Evolutionary conservation across 495 filamentous ascomycete genomes (phyloP).

Genomic region (Tuber umbilicatum): DNA sequence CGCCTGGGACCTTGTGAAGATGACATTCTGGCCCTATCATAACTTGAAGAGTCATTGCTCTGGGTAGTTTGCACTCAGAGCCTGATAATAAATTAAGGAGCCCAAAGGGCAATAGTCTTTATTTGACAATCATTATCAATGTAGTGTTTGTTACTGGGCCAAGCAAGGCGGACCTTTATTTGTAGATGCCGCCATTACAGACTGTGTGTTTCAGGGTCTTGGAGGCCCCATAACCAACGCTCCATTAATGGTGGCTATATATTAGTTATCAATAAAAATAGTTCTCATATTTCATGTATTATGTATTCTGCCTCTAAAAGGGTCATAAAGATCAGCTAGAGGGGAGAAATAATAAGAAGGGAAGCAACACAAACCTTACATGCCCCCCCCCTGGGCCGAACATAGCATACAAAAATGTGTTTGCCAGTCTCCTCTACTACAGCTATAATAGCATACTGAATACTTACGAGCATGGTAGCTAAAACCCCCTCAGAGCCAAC

Average conservation of each 20-base stretch:
- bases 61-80: not conserved
- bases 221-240: not conserved
- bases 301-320: not conserved
- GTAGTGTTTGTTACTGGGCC: too few relatives aligned
- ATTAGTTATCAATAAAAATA: not conserved
- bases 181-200: too few relatives aligned
- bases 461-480: too few relatives aligned
- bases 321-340: not conserved
- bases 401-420: too few relatives aligned
- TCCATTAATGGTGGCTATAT: not conserved
- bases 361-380: not conserved
- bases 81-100: not conserved
- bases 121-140: not conserved
- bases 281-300: not conserved
- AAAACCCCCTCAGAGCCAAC: too few relatives aligned
- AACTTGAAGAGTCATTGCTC: conserved; percentile 27
- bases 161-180: too few relatives aligned
- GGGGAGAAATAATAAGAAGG: not conserved
- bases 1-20: conserved; percentile 29
- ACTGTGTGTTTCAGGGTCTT: too few relatives aligned
- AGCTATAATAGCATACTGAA: too few relatives aligned
- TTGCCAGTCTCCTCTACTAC: too few relatives aligned
- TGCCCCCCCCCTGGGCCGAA: too few relatives aligned
- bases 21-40: conserved; percentile 27
- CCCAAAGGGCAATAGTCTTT: not conserved